A percentile compares a stretch with the other conserved stretches of the same genome.
These are phyloP conservation scores for Neoconidiobolus thromboides DNA, from an alignment of 371 early-diverging fungal genomes.

Conservation along the genomic window DNA sequence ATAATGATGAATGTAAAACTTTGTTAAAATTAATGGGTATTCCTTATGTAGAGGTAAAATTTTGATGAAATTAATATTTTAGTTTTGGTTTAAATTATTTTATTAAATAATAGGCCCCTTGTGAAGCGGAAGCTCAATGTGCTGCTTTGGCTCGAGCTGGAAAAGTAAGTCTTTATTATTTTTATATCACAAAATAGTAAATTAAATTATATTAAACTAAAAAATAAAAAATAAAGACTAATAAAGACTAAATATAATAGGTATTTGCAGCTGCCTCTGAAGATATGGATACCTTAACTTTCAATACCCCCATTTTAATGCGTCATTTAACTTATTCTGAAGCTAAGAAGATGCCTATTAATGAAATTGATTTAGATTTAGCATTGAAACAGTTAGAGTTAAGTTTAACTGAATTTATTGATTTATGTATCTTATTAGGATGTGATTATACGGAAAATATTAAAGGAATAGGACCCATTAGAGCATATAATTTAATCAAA, in stretches of 20 bases:
- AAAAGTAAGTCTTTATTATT: slow-evolving; percentile 17
- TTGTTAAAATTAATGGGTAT: slow-evolving; percentile 93
- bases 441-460: slow-evolving; percentile 98
- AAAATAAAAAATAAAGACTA: too few species aligned
- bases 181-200: too few species aligned
- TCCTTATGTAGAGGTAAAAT: slow-evolving; percentile 64
- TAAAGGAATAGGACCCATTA: slow-evolving; percentile 90
- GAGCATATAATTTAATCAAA: slow-evolving; percentile 73
- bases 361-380: slow-evolving; percentile 70
- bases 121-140: slow-evolving; percentile 99
- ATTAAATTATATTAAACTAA: too few species aligned
- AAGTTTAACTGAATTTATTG: slow-evolving; percentile 78
- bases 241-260: slow-evolving; percentile 8
- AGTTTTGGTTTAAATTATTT: neutral
- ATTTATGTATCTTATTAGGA: slow-evolving; percentile 97
- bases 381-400: slow-evolving; percentile 73
- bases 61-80: neutral
- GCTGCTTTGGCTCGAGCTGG: slow-evolving; percentile 80
- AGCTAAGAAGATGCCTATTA: slow-evolving; percentile 81
- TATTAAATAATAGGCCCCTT: slow-evolving; percentile 50
- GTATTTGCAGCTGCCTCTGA: slow-evolving; percentile 97
- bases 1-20: slow-evolving; percentile 89
- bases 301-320: slow-evolving; percentile 79
- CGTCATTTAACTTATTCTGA: slow-evolving; percentile 94
- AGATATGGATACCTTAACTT: slow-evolving; percentile 99